Conservation (phyloP, 2,329 filamentous ascomycete genomes). For the Verticillium dahliae region DNA sequence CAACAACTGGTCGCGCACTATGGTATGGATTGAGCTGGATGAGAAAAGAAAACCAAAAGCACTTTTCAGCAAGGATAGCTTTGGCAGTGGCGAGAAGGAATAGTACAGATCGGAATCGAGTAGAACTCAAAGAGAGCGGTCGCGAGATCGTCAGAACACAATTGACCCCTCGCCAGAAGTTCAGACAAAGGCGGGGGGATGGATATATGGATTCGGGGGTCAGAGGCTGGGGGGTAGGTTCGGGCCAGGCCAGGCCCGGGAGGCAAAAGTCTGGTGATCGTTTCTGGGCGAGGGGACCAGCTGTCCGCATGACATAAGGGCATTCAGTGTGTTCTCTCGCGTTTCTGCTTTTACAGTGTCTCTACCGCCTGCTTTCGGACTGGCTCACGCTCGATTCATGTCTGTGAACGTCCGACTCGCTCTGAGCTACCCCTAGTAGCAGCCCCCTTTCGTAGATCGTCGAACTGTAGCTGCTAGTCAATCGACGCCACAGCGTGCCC, state of each 20-base stretch:
- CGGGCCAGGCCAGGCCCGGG: neutral
- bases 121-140: neutral
- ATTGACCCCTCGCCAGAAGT: neutral
- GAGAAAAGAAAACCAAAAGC: neutral
- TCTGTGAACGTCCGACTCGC: neutral
- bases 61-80: neutral
- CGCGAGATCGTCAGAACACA: neutral
- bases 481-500: neutral
- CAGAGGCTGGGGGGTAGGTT: neutral
- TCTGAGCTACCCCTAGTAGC: neutral
- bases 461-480: neutral
- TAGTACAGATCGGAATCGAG: neutral
- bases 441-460: neutral
- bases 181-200: neutral
- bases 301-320: neutral
- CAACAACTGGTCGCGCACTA: too few relatives aligned
- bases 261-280: neutral
- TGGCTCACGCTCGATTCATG: neutral
- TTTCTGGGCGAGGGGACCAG: neutral
- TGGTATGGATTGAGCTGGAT: neutral
- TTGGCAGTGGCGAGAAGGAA: neutral
- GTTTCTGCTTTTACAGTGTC: neutral
- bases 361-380: neutral
- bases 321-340: neutral
- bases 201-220: neutral